Evolutionary conservation across 805 yeast species (phyloP), one percentile per base, ranked within the genome.

Genomic region (Candida argentea): DNA sequence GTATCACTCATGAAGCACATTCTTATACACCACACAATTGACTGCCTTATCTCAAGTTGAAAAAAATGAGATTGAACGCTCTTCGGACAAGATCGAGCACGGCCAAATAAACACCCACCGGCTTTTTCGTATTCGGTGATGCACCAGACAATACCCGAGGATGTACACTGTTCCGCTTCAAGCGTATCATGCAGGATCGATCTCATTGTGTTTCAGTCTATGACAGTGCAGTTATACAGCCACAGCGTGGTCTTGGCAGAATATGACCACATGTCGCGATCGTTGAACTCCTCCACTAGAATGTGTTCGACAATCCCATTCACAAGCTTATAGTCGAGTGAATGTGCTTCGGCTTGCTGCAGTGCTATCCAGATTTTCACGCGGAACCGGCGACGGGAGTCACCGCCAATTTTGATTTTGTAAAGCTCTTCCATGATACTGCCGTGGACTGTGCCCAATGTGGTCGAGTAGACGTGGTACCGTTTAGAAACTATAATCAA

Each of bases 221-320:
- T 9, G 13, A 26, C 5, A 15, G 11, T 8, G 13, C 16, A 20
- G 12, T 18, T 11, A 26, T 28, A 31, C 7, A 10, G 31, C 42
- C 42, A 37, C 23, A 24, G 32, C 11, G 32, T 15, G 4, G 8
- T 23, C 16, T 30, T 31, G 3, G 34, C 26, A 27, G 48, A 44
- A 27, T 48, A 53, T 16, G 20, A 34, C 61, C 61, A 55, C 13
- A 25, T 17, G 2, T 19, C n/a, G 16, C 47, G 22, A 7, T 46
- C 44, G 4, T 36, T 29, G 15, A 32, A 34, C 6, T 31, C 43
- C 4, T 38, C 38, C 2, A 27, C 28, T 14, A 46, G 27, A 1
- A 48, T 31, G 29, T 38, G 37, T n/a, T 50, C 56, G 6, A 54
- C 35, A 4, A 54, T 38, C 1, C 40, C 50, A 36, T 54, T 53